phyloP scores from a whole-genome alignment of 106 monocot genomes.

The Dendrobium chrysotoxum region DNA sequence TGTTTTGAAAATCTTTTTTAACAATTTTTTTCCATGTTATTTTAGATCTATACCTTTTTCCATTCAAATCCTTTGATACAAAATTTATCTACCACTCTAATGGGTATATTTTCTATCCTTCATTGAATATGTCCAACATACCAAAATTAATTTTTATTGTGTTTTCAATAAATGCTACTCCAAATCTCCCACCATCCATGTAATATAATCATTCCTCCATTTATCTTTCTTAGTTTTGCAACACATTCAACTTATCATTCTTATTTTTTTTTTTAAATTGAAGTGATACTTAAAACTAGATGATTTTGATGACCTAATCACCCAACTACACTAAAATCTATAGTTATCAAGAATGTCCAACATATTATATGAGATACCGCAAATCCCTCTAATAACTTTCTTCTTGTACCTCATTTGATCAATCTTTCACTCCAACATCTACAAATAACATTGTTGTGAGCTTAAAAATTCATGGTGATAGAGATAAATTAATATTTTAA shows the following conservation, averaged over 20 bases:
- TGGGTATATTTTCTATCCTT: background rate
- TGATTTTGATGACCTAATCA: background rate
- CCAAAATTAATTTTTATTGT: background rate
- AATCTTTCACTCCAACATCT: too few relatives aligned
- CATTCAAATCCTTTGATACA: background rate
- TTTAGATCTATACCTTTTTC: background rate
- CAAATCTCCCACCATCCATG: background rate
- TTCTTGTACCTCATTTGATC: too few relatives aligned
- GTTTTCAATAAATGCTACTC: background rate
- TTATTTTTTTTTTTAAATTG: background rate
- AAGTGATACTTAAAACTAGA: background rate
- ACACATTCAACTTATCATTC: background rate
- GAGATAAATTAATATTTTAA: too few relatives aligned
- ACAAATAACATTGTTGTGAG: too few relatives aligned
- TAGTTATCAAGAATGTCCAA: too few relatives aligned
- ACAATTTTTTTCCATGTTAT: background rate
- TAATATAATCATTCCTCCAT: background rate
- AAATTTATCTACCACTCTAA: background rate
- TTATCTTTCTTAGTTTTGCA: background rate
- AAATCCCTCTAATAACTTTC: too few relatives aligned
- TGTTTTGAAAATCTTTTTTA: background rate
- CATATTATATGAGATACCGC: too few relatives aligned
- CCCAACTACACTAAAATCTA: too few relatives aligned
- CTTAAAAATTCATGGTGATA: too few relatives aligned
- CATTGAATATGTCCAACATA: background rate